phyloP scores from a whole-genome alignment of 1,284 basidiomycete species.

The Cystobasidium pallidum region DNA sequence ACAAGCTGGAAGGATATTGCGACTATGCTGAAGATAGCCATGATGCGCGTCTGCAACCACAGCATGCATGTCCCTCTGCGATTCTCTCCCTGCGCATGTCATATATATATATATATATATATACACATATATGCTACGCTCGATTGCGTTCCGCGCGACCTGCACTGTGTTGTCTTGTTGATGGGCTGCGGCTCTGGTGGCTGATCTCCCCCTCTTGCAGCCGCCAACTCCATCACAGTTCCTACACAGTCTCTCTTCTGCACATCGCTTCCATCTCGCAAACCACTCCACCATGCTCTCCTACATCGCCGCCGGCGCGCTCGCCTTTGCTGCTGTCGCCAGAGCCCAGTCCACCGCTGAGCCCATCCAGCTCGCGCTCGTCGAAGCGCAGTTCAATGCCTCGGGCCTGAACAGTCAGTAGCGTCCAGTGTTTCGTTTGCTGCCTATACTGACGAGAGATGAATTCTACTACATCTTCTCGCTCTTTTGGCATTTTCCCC shows the following conservation, averaged over 20 bases:
- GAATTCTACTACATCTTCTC: not conserved
- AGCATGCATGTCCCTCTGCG: too few species aligned
- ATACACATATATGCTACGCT: conserved; percentile 3
- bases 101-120: too few species aligned
- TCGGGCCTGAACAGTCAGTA: conserved; percentile 45
- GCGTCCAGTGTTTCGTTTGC: not conserved
- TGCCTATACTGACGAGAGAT: too few species aligned
- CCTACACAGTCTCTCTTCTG: conserved; percentile 28
- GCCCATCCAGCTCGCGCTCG: conserved; percentile 44
- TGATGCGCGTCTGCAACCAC: too few species aligned
- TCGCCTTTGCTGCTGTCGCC: conserved; percentile 29
- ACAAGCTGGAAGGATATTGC: too few species aligned
- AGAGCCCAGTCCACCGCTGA: conserved; percentile 33
- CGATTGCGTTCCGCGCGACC: conserved; percentile 9
- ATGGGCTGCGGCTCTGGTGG: not conserved
- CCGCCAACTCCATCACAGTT: too few species aligned
- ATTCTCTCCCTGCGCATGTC: too few species aligned
- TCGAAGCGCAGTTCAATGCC: conserved; percentile 48
- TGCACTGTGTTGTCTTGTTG: not conserved
- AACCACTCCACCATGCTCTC: conserved; percentile 37
- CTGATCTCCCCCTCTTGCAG: too few species aligned
- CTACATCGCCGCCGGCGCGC: conserved; percentile 21
- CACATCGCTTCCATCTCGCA: conserved; percentile 4
- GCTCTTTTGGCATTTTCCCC: not conserved
- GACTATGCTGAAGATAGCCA: too few species aligned